Evolutionary conservation across 257 asterid species (phyloP).

Genomic region (Nicotiana benthamiana): DNA sequence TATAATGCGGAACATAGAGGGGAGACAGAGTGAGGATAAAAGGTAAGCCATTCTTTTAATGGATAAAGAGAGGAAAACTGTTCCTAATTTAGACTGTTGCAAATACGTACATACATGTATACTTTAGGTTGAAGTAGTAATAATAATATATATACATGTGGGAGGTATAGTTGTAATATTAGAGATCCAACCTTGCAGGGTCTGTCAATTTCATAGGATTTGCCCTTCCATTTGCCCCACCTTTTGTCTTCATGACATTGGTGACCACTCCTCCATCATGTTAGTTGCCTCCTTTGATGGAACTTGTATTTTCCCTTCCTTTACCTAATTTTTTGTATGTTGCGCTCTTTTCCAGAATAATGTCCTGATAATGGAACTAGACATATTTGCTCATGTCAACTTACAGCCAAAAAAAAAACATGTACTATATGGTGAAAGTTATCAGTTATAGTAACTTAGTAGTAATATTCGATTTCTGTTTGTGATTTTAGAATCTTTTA

Average conservation of each 20-base stretch:
- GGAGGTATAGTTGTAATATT: not conserved
- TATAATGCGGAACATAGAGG: constrained; percentile 3
- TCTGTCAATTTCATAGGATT: constrained; percentile 24
- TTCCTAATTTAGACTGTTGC: not conserved
- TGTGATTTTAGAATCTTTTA: not conserved
- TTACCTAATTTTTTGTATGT: not conserved
- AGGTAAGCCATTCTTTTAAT: constrained; percentile 15
- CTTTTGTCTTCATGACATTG: constrained; percentile 14
- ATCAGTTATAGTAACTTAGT: too few species aligned
- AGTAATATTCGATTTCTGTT: not conserved
- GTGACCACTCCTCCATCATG: constrained; percentile 28
- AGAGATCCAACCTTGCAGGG: constrained; percentile 19
- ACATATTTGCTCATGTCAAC: not conserved
- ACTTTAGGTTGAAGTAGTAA: not conserved
- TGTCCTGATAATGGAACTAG: not conserved
- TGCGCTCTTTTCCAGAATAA: not conserved
- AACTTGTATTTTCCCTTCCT: constrained; percentile 19
- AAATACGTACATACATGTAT: not conserved
- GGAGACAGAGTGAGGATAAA: not conserved
- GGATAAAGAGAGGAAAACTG: constrained; percentile 7
- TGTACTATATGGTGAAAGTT: not conserved
- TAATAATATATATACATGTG: too few species aligned
- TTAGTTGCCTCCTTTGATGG: constrained; percentile 34
- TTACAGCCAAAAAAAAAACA: not conserved
- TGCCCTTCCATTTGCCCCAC: constrained; percentile 15